Evolutionary conservation across 2,329 filamentous ascomycete genomes (phyloP), one percentile per base, ranked within the genome.

Genomic region (Xylaria digitata): DNA sequence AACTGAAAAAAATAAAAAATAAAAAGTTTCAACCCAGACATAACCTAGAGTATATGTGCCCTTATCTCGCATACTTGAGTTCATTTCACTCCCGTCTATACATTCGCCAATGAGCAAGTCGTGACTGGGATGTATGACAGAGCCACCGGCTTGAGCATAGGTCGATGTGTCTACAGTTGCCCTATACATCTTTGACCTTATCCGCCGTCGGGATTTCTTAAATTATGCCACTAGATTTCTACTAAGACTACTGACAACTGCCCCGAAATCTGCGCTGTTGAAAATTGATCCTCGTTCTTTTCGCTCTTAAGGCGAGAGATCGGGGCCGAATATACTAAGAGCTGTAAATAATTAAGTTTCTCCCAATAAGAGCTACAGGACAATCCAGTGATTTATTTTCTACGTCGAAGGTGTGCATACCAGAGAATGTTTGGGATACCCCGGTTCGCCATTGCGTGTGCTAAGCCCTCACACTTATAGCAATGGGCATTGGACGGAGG

Each of bases 401-500:
- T 60, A 23, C 46, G 17, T 60, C 48, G 57, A 60, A 53, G 6
- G 45, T 52, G 17, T 52, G 48, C 23, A 60, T 60, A 8, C 46
- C 37, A 19, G 52, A 52, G 17, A 60, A 60, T 43, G 57, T 60
- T 59, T 42, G 49, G 42, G 5, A 56, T 32, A 32, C 15, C 48
- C 23, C 17, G n/a, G 15, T 23, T 34, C 37, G 19, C 19, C 6
- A 23, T n/a, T 17, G 23, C 11, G 9, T 23, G 30, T 23, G 43
- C 3, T 15, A 6, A 23, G 6, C 17, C 15, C n/a, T n/a, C 2
- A 21, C 13, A 56, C 50, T 48, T 57, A 61, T 57, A n/a, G 58
- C 50, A 21, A 65, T 43, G 45, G 61, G 61, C 7, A 42, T 49
- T 34, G 63, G 57, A 2, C 49, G 50, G 42, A 56, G 50, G 50